Evolutionary conservation across 768 basidiomycete genomes (phyloP).

Genomic region (Hericium coralloides): DNA sequence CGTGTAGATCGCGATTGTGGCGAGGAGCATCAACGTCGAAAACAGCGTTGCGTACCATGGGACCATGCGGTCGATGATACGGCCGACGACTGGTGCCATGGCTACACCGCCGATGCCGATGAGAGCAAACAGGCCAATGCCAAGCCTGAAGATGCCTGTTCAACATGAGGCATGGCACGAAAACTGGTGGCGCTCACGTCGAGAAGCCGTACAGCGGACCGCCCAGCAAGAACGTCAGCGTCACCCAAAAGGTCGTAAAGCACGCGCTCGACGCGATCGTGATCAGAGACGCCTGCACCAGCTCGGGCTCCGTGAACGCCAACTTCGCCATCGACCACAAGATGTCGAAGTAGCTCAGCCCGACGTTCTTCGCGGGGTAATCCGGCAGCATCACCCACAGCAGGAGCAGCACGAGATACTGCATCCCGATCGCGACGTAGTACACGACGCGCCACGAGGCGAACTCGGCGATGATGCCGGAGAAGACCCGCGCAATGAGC

Average conservation of each 20-base stretch:
- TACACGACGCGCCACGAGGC: conserved; percentile 32
- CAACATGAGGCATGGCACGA: not conserved
- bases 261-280: conserved; percentile 52
- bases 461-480: conserved; percentile 33
- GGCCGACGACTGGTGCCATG: conserved; percentile 10
- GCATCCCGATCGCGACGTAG: conserved; percentile 30
- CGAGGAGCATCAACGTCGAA: conserved; percentile 16
- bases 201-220: conserved; percentile 70
- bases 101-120: conserved; percentile 28
- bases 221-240: conserved; percentile 73
- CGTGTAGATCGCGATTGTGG: conserved; percentile 19
- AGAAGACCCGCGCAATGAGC: conserved; percentile 57
- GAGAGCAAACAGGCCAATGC: conserved; percentile 35
- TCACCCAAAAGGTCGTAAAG: conserved; percentile 39
- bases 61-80: conserved; percentile 19
- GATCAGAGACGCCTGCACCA: conserved; percentile 61
- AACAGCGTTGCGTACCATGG: conserved; percentile 30
- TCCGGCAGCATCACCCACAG: conserved; percentile 9
- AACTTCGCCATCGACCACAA: conserved; percentile 72
- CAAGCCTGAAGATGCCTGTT: conserved; percentile 11
- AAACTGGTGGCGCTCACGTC: conserved; percentile 33
- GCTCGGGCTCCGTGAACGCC: conserved; percentile 65
- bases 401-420: not conserved
- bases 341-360: conserved; percentile 31
- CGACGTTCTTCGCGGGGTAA: conserved; percentile 7